These are phyloP conservation scores for Ogataea populi-albae DNA, from an alignment of 805 yeast genomes.

Conservation along the genomic window DNA sequence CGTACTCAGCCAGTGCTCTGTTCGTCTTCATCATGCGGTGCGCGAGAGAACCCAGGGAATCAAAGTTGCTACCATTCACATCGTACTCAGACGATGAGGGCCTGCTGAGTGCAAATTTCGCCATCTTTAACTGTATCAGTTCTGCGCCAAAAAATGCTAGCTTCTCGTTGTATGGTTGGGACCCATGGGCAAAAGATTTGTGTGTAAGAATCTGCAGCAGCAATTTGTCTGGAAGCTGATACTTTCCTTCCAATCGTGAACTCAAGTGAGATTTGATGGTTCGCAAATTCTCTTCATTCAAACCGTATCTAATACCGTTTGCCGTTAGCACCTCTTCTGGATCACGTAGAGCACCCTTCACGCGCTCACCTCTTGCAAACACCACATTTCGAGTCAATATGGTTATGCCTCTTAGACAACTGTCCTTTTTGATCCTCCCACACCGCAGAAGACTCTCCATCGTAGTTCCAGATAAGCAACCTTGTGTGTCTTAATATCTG, in stretches of 20 bases:
- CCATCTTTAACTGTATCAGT: conserved; percentile 48
- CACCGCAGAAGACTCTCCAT: too few species aligned
- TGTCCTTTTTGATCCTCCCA: too few species aligned
- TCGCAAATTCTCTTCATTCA: conserved; percentile 44
- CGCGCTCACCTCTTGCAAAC: conserved; percentile 45
- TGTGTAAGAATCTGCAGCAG: conserved; percentile 85
- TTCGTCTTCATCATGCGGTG: conserved; percentile 53
- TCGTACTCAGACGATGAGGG: conserved; percentile 32
- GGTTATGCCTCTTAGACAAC: conserved; percentile 1
- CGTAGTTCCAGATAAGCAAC: too few species aligned
- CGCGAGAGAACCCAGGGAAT: conserved; percentile 54
- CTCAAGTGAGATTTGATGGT: conserved; percentile 47
- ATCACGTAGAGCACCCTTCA: conserved; percentile 69
- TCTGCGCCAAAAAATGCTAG: conserved; percentile 70
- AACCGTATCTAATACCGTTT: conserved; percentile 54
- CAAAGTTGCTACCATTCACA: conserved; percentile 51
- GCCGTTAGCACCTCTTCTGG: conserved; percentile 57
- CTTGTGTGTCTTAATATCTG: too few species aligned
- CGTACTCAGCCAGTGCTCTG: conserved; percentile 48
- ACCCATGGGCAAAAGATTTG: conserved; percentile 91
- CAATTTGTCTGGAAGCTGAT: conserved; percentile 55
- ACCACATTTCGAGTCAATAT: conserved; percentile 28
- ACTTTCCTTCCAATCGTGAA: conserved; percentile 34
- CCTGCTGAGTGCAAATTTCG: conserved; percentile 39
- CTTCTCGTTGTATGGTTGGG: conserved; percentile 85